Base-by-base conservation (phyloP, 148 eudicot species). In the Vaccinium myrtillus region DNA sequence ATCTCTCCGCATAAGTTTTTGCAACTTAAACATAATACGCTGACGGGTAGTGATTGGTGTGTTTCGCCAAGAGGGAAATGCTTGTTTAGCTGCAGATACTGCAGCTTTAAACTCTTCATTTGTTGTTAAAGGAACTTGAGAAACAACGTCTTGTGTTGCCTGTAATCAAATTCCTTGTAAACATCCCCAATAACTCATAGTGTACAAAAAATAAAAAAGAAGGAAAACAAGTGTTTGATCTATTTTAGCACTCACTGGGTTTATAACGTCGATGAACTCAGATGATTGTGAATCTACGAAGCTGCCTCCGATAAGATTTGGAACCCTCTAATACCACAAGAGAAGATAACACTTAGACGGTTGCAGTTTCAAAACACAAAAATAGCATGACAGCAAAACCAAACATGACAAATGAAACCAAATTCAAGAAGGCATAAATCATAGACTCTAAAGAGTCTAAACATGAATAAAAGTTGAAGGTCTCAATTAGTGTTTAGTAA, bases 71-170 rank as follows among this genome's bases (percentile, higher is more conserved):
- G 93, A 88, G 14, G 92, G 94, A 86, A 94, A 95, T 82, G 99
- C 98, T 83, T 90, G 81, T 87, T 95, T 95, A 59, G 99, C 99
- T n/a, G 98, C 96, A 74, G 94, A 90, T 63, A 95, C 98, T 75
- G 99, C 99, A 86, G 98, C 93, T 88, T 94, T 87, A 78, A 97
- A 94, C 89, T 97, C 99, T 46, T 93, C 98, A 77, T 80, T 86
- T 78, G 98, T 95, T 82, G 99, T 97, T 80, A 95, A 90, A 8
- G 99, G 99, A 81, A 97, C 88, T 88, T 88, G 96, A 80, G 96
- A 97, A 83, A 97, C 98, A 80, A 97, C 88, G 81, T 95, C 96
- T 90, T 97, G 99, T 54, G 98, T 97, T 73, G 99, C 99, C 99
- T 97, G 87, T 50, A 67, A 53, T 67, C 48, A 82, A 81, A 85